phyloP scores from a whole-genome alignment of 106 monocot genomes.

The Dendrobium huoshanense region DNA sequence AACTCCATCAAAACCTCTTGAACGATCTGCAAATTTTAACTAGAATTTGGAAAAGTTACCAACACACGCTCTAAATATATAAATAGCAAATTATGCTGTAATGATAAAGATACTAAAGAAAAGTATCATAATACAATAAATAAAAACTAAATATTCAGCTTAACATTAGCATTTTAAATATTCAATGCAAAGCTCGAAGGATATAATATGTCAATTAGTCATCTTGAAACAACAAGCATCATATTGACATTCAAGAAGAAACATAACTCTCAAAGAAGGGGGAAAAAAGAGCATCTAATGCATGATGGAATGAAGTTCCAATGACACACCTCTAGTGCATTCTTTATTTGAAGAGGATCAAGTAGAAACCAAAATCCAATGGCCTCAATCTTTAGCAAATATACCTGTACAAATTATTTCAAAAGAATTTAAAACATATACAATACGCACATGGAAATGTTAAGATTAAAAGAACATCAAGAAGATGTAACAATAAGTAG shows the following conservation, averaged over 20 bases:
- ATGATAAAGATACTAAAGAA: not conserved
- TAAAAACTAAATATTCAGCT: not conserved
- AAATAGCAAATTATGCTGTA: not conserved
- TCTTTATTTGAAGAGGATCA: constrained; percentile 97
- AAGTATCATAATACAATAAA: not conserved
- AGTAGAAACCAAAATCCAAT: constrained; percentile 95
- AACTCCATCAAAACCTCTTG: constrained; percentile 93
- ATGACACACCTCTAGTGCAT: constrained; percentile 72
- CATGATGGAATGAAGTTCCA: not conserved
- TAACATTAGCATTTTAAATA: not conserved
- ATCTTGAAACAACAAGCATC: not conserved
- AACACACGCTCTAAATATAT: not conserved
- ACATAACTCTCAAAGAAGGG: not conserved
- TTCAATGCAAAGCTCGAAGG: too few species aligned
- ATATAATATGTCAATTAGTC: not conserved
- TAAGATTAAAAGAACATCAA: not conserved
- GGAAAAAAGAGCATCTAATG: not conserved
- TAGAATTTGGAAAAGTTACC: constrained; percentile 25
- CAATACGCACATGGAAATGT: not conserved
- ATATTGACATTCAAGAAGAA: not conserved
- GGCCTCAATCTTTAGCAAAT: constrained; percentile 97
- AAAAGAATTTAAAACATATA: constrained; percentile 9
- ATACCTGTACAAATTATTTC: constrained; percentile 48
- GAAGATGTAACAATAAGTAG: not conserved
- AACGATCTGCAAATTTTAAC: constrained; percentile 64